Percentiles rank a stretch among this genome's conserved stretches.
These are phyloP conservation scores for Ganoderma multipileum DNA, from an alignment of 1,284 basidiomycete species.

Conservation along the genomic window DNA sequence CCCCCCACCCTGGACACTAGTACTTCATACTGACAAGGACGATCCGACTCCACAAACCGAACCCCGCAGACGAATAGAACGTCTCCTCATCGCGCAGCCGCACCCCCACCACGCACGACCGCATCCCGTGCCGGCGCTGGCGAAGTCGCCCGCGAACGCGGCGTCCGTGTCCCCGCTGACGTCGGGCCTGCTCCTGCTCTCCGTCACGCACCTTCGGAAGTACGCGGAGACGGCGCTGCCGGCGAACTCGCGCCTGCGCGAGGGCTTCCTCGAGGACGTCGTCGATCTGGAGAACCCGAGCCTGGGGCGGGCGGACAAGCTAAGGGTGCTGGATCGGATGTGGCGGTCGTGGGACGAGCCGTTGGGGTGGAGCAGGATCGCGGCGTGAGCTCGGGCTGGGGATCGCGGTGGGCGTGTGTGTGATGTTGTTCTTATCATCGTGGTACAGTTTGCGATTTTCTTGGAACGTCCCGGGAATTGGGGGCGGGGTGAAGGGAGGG, in stretches of 20 bases:
- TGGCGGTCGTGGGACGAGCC: conserved; percentile 85
- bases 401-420: neutral
- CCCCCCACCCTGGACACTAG: neutral
- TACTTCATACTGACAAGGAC: neutral
- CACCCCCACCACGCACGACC: conserved; percentile 19
- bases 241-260: conserved; percentile 61
- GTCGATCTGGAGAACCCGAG: conserved; percentile 81
- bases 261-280: conserved; percentile 88
- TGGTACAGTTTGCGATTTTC: neutral
- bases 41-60: neutral
- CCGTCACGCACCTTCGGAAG: conserved; percentile 69
- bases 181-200: conserved; percentile 77
- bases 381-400: conserved; percentile 22
- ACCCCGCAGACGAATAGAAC: conserved; percentile 69
- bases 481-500: neutral
- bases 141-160: conserved; percentile 11
- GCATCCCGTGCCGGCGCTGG: conserved; percentile 10
- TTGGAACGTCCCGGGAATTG: no score
- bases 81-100: conserved; percentile 63
- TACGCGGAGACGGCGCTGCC: conserved; percentile 67
- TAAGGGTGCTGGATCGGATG: conserved; percentile 85
- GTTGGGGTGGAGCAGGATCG: conserved; percentile 58
- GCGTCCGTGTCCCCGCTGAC: conserved; percentile 59
- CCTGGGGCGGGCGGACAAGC: conserved; percentile 72
- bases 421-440: neutral